Evolutionary conservation across 495 filamentous ascomycete genomes (phyloP), one percentile per base, ranked within the genome.

Genomic region (Corynascus novoguineensis): DNA sequence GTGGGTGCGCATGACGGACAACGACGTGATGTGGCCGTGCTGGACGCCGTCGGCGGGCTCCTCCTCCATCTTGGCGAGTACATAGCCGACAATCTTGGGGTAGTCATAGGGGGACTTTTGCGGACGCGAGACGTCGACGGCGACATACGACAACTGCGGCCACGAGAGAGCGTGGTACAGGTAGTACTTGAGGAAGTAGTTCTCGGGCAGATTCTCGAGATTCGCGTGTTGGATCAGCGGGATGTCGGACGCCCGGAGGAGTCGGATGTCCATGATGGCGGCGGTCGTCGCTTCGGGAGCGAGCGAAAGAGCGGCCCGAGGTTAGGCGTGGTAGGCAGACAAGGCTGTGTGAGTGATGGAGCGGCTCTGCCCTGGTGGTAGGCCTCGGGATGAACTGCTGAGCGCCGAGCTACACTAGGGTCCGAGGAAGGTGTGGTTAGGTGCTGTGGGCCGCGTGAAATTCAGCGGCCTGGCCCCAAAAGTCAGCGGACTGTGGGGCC

Each of bases 121-220:
- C 12, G 90, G 87, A 15, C 90, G 84, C 15, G 84, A 85, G 17
- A 86, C 81, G 71, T 97, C 92, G 64, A 98, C 92, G 52, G 93
- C 93, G 29, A 98, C 93, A 73, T 90, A 97, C 64, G 86, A 92
- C 49, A 97, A 84, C 70, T 97, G 92, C 9, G 93, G 93, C 93
- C 93, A 98, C 50, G 90, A 93, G 52, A 97, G 83, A 7, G 93
- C 93, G 74, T 98, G 93, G 83, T 98, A 98, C 65, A 98, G 88
- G 81, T 98, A 98, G 81, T 98, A 98, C 82, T 98, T 98, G 75
- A 95, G 84, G 74, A 97, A 97, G 82, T 98, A 98, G 80, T 98
- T 98, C 75, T 98, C 93, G 64, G 93, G 93, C 28, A 98, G 81
- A 77, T 98, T 98, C 68, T 95, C 96, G 71, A 97, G 90, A 78